A percentile compares a stretch with the other conserved stretches of the same genome.
Conservation (phyloP, 306 rosid species). For the Glycyrrhiza uralensis region DNA sequence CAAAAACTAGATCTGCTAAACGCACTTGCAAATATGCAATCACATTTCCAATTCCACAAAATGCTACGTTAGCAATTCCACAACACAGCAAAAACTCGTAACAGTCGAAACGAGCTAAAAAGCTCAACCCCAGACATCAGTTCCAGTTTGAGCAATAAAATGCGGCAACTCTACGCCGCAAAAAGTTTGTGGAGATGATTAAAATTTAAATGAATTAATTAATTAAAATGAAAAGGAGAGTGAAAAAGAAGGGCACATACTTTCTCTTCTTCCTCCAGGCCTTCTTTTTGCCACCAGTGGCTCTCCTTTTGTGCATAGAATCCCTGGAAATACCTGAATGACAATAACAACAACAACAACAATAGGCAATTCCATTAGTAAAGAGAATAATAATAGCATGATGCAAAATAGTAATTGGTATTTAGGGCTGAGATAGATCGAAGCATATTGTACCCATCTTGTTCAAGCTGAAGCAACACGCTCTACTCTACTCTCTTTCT, state of each 20-base stretch:
- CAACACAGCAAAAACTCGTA: too few relatives aligned
- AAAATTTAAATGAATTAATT: not conserved
- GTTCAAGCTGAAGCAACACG: not conserved
- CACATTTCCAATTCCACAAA: not conserved
- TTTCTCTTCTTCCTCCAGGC: slow-evolving; percentile 61
- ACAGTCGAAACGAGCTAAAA: not conserved
- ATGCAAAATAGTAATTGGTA: not conserved
- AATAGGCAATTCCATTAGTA: not conserved
- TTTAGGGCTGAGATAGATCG: not conserved
- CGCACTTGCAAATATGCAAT: not conserved
- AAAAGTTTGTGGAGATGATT: not conserved
- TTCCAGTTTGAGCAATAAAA: not conserved
- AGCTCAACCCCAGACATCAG: not conserved
- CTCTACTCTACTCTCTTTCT: not conserved
- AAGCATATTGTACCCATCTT: slow-evolving; percentile 42
- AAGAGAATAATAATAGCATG: not conserved
- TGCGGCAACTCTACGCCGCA: not conserved
- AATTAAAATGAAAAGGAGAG: not conserved
- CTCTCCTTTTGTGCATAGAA: slow-evolving; percentile 54
- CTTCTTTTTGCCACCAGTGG: slow-evolving; percentile 63
- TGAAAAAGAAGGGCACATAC: not conserved
- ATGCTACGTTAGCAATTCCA: too few relatives aligned
- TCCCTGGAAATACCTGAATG: slow-evolving; percentile 54
- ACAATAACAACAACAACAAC: not conserved
- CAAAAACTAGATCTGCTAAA: not conserved